Evolutionary conservation across 1,284 basidiomycete genomes (phyloP).

Genomic region (Pseudozyma flocculosa): DNA sequence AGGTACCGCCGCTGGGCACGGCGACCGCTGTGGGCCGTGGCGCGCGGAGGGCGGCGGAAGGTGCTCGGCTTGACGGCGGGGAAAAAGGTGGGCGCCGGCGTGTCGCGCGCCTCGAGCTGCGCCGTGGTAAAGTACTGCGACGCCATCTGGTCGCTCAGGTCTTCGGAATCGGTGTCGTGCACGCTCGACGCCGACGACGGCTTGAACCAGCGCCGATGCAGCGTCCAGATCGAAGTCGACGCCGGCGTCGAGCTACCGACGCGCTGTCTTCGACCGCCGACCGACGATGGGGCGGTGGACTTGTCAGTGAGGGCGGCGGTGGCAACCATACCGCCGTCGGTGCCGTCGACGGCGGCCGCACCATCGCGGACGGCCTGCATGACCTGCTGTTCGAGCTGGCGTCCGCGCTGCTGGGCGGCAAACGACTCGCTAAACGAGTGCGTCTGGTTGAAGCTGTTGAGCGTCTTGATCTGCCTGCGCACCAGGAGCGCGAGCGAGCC

Average conservation of each 20-base stretch:
- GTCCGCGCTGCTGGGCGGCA: conserved; percentile 2
- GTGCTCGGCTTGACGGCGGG: conserved; percentile 10
- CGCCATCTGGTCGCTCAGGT: conserved; percentile 3
- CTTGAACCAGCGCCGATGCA: too few relatives aligned
- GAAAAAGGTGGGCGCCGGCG: conserved; percentile 19
- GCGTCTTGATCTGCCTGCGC: conserved; percentile 12
- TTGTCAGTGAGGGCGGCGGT: too few relatives aligned
- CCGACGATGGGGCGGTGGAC: too few relatives aligned
- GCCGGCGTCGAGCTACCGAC: too few relatives aligned
- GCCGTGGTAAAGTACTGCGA: conserved; percentile 14
- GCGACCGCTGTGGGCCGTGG: too few relatives aligned
- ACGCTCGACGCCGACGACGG: not conserved
- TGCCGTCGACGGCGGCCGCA: too few relatives aligned
- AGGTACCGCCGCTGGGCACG: conserved; percentile 18
- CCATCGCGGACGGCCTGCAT: not conserved
- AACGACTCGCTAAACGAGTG: conserved; percentile 14
- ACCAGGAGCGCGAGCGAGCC: conserved; percentile 12
- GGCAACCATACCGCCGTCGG: too few relatives aligned
- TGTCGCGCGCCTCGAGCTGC: conserved; percentile 14
- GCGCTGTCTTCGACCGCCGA: too few relatives aligned
- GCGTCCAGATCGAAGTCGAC: too few relatives aligned
- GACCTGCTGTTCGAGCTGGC: not conserved
- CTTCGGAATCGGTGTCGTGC: not conserved
- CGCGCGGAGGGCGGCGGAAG: not conserved
- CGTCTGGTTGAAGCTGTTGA: conserved; percentile 17